phyloP scores from a whole-genome alignment of 495 filamentous ascomycete species.

The Hypoxylon subgilvum region DNA sequence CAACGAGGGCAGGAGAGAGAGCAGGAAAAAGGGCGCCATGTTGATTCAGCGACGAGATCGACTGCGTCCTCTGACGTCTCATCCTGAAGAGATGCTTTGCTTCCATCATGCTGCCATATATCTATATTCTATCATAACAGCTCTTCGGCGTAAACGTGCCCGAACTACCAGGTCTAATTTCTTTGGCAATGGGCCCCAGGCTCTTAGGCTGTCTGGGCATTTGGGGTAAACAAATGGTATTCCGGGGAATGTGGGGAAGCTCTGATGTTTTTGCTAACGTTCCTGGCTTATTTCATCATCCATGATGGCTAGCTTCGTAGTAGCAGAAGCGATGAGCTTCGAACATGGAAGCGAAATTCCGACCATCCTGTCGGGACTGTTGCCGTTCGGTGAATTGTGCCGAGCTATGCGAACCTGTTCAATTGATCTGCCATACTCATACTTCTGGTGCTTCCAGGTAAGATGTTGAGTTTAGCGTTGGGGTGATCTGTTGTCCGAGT shows the following conservation, averaged over 20 bases:
- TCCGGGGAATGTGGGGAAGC: slow-evolving; percentile 21
- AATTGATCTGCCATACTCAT: not conserved
- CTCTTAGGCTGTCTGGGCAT: slow-evolving; percentile 23
- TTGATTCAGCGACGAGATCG: not conserved
- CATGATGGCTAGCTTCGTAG: slow-evolving; percentile 1
- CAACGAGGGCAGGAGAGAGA: slow-evolving; percentile 11
- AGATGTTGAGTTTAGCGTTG: too few species aligned
- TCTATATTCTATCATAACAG: slow-evolving; percentile 12
- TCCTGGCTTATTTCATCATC: not conserved
- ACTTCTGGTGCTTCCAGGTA: too few species aligned
- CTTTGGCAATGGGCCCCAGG: slow-evolving; percentile 1
- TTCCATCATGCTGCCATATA: slow-evolving; percentile 7
- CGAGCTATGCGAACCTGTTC: not conserved
- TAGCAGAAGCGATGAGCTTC: slow-evolving; percentile 1
- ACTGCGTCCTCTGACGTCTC: slow-evolving; percentile 1
- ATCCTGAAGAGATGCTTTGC: not conserved
- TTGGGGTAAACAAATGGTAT: slow-evolving; percentile 16
- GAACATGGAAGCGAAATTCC: slow-evolving; percentile 7
- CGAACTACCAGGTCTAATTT: slow-evolving; percentile 18
- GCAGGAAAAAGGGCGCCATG: slow-evolving; percentile 5
- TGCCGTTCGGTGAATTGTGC: not conserved
- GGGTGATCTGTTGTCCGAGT: too few species aligned
- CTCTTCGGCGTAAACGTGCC: slow-evolving; percentile 21
- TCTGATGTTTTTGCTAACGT: not conserved
- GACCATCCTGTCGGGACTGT: slow-evolving; percentile 10